A percentile compares a stretch with the other conserved stretches of the same genome.
These are phyloP conservation scores for Flaveria ramosissima DNA, from an alignment of 129 eudicot species.

Conservation along the genomic window DNA sequence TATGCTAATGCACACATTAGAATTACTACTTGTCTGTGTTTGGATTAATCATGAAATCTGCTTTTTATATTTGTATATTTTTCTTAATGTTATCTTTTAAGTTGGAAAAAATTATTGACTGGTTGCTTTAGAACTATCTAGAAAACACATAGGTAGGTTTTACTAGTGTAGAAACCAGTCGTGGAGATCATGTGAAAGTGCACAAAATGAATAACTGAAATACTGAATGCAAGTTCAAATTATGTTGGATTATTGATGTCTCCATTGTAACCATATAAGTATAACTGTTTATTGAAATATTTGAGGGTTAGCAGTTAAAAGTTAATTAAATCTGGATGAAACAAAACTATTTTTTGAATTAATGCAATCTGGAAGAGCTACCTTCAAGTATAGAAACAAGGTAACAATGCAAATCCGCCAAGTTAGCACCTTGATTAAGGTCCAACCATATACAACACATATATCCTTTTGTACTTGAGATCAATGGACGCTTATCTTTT, in stretches of 20 bases:
- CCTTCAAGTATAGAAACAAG: constrained; percentile 3
- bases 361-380: constrained; percentile 11
- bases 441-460: background rate
- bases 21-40: background rate
- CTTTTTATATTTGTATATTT: background rate
- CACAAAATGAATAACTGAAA: background rate
- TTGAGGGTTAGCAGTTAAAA: background rate
- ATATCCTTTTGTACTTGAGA: background rate
- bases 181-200: constrained; percentile 6
- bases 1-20: background rate
- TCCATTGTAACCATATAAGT: background rate
- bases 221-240: constrained; percentile 2
- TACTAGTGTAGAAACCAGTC: background rate
- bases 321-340: background rate
- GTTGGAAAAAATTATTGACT: background rate
- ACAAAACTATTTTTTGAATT: background rate
- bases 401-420: background rate
- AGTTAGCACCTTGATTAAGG: background rate
- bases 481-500: background rate
- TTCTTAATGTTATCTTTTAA: background rate
- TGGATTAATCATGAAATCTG: background rate
- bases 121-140: background rate
- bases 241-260: constrained; percentile 6
- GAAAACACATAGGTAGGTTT: background rate
- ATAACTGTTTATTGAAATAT: background rate